Conservation (phyloP, 78 protist genomes). For the slime mould (Dictyostelium discoideum) region dicty_2.7 NC_007090.3:1382001-1382500, state of each 20-base stretch:
- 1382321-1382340: neutral
- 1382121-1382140: neutral
- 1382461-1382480: constrained; percentile 66
- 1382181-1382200: neutral
- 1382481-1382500: constrained; percentile 40
- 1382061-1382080: neutral
- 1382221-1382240: neutral
- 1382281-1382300: neutral
- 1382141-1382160: neutral
- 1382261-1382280: neutral
- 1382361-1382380: neutral
- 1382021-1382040: neutral
- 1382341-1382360: neutral
- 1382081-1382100: neutral
- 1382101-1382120: too few species aligned
- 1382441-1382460: constrained; percentile 42
- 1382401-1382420: constrained; percentile 68
- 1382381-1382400: neutral
- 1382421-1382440: constrained; percentile 67
- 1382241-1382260: neutral
- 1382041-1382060: neutral
- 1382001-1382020: constrained; percentile 10
- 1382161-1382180: neutral
- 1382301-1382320: neutral
- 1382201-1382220: neutral